These are phyloP conservation scores for Leucogyrophana mollusca DNA, from an alignment of 768 basidiomycete genomes.

Conservation along the genomic window DNA sequence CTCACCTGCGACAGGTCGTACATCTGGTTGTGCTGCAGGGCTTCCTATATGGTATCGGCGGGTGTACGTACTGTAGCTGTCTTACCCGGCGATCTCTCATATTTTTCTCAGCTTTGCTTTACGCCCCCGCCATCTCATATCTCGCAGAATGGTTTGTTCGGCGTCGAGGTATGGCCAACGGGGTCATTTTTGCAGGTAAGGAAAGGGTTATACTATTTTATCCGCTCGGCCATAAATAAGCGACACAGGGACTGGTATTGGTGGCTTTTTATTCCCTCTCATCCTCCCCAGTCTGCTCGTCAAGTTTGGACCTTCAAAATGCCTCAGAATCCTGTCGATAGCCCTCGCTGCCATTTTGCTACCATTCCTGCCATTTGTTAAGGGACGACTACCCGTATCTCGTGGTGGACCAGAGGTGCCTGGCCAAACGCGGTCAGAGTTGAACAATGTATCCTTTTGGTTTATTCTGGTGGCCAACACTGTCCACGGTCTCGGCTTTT, in stretches of 20 bases:
- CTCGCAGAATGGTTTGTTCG: conserved; percentile 32
- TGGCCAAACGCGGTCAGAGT: conserved; percentile 13
- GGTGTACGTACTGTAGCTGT: conserved; percentile 10
- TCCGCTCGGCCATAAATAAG: not conserved
- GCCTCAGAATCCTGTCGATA: conserved; percentile 25
- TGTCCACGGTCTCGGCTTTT: conserved; percentile 23
- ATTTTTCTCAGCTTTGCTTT: conserved; percentile 18
- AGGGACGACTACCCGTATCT: conserved; percentile 23
- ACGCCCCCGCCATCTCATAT: conserved; percentile 27
- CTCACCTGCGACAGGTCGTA: conserved; percentile 15
- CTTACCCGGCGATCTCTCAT: not conserved
- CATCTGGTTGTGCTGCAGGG: conserved; percentile 26
- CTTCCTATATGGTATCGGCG: conserved; percentile 29
- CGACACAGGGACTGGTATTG: conserved; percentile 22
- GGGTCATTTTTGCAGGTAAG: conserved; percentile 28
- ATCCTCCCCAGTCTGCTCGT: conserved; percentile 22
- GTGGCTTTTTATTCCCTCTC: conserved; percentile 27
- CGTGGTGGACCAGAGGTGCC: conserved; percentile 18
- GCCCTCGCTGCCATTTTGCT: conserved; percentile 15
- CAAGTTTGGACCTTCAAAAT: conserved; percentile 16
- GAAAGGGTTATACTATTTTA: not conserved
- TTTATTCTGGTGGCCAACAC: conserved; percentile 22
- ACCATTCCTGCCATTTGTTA: conserved; percentile 24
- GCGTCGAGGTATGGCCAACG: conserved; percentile 29
- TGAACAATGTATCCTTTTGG: conserved; percentile 22